These are phyloP conservation scores for Ophiocordyceps camponoti-floridani DNA, from an alignment of 2,329 filamentous ascomycete species.

Conservation along the genomic window DNA sequence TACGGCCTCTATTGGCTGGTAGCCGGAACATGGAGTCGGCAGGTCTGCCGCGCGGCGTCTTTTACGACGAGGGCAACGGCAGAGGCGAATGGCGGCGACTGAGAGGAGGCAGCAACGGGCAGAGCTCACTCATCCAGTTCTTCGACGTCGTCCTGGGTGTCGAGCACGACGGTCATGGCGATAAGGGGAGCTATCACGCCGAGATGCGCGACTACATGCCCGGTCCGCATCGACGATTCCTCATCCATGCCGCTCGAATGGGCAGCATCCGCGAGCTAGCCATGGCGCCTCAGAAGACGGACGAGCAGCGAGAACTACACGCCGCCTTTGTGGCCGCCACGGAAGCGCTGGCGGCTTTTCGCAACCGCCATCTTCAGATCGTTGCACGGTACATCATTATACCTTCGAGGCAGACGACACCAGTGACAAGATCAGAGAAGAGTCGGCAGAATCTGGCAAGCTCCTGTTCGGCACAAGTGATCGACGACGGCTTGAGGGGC, in stretches of 20 bases:
- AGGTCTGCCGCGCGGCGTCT: slow-evolving; percentile 65
- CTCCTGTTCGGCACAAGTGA: slow-evolving; percentile 17
- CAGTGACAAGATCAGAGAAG: neutral
- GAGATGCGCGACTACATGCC: slow-evolving; percentile 88
- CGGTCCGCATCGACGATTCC: slow-evolving; percentile 60
- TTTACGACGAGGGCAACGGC: slow-evolving; percentile 61
- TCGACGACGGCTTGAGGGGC: slow-evolving; percentile 43
- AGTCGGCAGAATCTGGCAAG: slow-evolving; percentile 24
- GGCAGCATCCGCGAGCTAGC: slow-evolving; percentile 61
- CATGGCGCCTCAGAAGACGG: slow-evolving; percentile 30
- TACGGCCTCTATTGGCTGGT: slow-evolving; percentile 76
- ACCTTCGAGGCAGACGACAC: slow-evolving; percentile 35
- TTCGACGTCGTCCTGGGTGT: slow-evolving; percentile 77
- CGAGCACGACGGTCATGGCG: slow-evolving; percentile 41
- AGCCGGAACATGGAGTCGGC: slow-evolving; percentile 83
- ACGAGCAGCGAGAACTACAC: slow-evolving; percentile 24
- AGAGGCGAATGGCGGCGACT: slow-evolving; percentile 54
- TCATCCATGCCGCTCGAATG: slow-evolving; percentile 49
- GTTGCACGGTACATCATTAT: slow-evolving; percentile 83
- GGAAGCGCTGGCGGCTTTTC: slow-evolving; percentile 54
- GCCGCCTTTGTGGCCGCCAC: slow-evolving; percentile 52
- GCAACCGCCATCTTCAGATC: slow-evolving; percentile 78
- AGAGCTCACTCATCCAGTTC: slow-evolving; percentile 84
- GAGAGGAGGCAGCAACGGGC: slow-evolving; percentile 83
- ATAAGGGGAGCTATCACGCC: slow-evolving; percentile 25